These are phyloP conservation scores for Ganoderma lucidum DNA, from an alignment of 1,284 basidiomycete species.

Conservation along the genomic window DNA sequence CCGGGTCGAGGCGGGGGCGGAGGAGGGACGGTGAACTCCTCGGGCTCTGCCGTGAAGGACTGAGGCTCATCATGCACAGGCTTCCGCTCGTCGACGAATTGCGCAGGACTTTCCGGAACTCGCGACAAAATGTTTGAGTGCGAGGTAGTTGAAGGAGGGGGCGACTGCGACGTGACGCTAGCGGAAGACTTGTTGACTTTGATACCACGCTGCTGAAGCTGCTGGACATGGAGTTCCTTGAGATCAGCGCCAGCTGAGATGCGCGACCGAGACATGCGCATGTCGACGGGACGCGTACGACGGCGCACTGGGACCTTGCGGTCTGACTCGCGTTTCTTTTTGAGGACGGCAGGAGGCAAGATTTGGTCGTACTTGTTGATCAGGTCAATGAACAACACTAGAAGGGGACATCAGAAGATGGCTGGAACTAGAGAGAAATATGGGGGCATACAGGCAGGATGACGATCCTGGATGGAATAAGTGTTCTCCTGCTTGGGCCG, in stretches of 20 bases:
- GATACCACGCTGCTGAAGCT: conserved; percentile 44
- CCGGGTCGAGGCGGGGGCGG: conserved; percentile 33
- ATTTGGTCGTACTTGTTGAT: conserved; percentile 80
- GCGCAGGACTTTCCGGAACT: conserved; percentile 23
- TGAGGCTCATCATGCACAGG: conserved; percentile 15
- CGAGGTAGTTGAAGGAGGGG: conserved; percentile 31
- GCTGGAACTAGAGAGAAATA: neutral
- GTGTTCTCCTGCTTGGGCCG: conserved; percentile 86
- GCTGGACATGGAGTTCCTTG: conserved; percentile 65
- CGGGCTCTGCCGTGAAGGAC: conserved; percentile 26
- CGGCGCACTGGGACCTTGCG: conserved; percentile 84
- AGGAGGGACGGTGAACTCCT: conserved; percentile 31
- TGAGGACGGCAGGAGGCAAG: conserved; percentile 82
- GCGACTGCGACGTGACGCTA: conserved; percentile 19
- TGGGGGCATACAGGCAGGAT: conserved; percentile 67
- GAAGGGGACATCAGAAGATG: neutral
- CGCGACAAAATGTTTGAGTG: conserved; percentile 14
- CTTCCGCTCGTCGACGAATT: conserved; percentile 24
- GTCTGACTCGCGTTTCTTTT: conserved; percentile 88
- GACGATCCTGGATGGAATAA: conserved; percentile 86
- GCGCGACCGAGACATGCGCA: conserved; percentile 77
- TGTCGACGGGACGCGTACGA: conserved; percentile 88
- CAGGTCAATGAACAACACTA: conserved; percentile 86
- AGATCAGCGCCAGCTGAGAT: conserved; percentile 53
- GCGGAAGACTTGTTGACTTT: conserved; percentile 24